Conservation (phyloP, 306 rosid species). For the Alnus rubra region DNA sequence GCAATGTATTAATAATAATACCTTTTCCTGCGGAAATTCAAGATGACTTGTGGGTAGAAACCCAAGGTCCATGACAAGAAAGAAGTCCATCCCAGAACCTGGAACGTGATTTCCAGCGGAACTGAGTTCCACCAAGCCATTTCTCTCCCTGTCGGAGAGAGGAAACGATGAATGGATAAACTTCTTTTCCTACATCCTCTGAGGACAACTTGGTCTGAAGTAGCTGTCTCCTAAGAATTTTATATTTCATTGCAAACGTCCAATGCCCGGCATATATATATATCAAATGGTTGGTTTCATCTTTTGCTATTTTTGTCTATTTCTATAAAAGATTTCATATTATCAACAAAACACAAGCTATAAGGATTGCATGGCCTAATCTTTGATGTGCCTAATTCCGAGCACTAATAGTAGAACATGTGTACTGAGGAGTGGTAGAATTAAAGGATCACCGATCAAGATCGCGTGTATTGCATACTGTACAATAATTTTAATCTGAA, state of each 20-base stretch:
- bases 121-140: constrained; percentile 64
- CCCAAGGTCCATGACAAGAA: constrained; percentile 57
- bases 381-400: too few species aligned
- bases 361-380: too few species aligned
- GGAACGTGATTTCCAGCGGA: constrained; percentile 47
- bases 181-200: background rate
- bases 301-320: too few species aligned
- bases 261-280: too few species aligned
- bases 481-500: too few species aligned
- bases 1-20: background rate
- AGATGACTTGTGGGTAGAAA: constrained; percentile 65
- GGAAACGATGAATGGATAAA: background rate
- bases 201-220: background rate
- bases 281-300: too few species aligned
- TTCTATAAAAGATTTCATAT: too few species aligned
- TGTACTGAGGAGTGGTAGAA: too few species aligned
- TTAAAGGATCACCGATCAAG: too few species aligned
- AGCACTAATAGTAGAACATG: too few species aligned
- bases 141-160: background rate
- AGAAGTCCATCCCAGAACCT: constrained; percentile 64
- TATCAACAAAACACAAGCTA: too few species aligned
- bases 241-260: background rate
- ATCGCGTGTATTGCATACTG: too few species aligned
- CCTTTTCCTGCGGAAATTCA: constrained; percentile 67
- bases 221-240: background rate